Percentiles rank a stretch among this genome's conserved stretches.
Conservation (phyloP, 225 moss, liverwort and hornwort species). For the Sphagnum tenellum region DNA sequence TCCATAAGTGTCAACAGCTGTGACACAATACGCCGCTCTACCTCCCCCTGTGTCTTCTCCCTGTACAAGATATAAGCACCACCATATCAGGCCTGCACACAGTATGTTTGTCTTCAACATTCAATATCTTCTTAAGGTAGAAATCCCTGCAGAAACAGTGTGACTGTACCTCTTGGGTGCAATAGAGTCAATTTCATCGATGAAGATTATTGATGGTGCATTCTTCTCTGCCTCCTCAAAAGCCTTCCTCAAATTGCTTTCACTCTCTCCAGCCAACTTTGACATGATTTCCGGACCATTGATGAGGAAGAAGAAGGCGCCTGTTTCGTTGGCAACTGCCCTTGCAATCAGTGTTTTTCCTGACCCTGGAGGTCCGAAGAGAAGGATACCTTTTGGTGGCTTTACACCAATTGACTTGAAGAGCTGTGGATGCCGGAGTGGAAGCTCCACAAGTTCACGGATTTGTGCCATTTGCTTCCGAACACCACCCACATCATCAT, state of each 20-base stretch:
- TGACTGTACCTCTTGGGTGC: not conserved
- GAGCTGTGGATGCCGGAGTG: no score
- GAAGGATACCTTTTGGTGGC: no score
- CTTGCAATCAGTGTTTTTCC: conserved; percentile 6
- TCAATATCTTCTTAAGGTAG: no score
- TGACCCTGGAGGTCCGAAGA: not conserved
- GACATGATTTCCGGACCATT: conserved; percentile 9
- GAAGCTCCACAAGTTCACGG: no score
- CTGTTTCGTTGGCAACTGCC: conserved; percentile 5
- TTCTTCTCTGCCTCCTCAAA: not conserved
- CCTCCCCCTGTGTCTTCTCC: conserved; percentile 7
- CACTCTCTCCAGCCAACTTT: conserved; percentile 6
- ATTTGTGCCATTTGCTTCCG: no score
- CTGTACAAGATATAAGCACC: not conserved
- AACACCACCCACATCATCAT: no score
- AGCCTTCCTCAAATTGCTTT: conserved; percentile 4
- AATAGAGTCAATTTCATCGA: conserved; percentile 7
- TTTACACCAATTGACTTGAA: no score
- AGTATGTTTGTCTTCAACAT: no score
- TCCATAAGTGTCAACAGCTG: conserved; percentile 5
- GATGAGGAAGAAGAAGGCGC: conserved; percentile 7
- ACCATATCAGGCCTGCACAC: no score
- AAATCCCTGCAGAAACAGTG: no score
- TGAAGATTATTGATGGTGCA: not conserved
- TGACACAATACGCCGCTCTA: conserved; percentile 5